phyloP scores from a whole-genome alignment of 495 filamentous ascomycete species.

The Penicillium psychrofluorescens region DNA sequence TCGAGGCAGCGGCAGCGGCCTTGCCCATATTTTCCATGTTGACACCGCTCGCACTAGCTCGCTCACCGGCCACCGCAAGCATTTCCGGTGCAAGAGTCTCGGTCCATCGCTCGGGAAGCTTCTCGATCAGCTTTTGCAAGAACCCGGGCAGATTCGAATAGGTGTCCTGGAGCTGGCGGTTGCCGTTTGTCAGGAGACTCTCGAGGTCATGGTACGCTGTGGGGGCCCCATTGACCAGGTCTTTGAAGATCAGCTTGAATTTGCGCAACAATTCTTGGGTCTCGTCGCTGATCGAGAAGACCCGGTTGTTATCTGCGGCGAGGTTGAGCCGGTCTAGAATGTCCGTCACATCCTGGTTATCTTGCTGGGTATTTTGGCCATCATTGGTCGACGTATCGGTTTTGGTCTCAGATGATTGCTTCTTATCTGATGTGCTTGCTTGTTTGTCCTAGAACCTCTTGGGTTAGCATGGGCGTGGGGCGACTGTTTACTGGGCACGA shows the following conservation, averaged over 20 bases:
- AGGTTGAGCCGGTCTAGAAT: slow-evolving; percentile 77
- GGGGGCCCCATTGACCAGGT: slow-evolving; percentile 84
- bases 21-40: slow-evolving; percentile 46
- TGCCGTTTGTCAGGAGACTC: slow-evolving; percentile 69
- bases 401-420: slow-evolving; percentile 4
- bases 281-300: slow-evolving; percentile 74
- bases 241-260: slow-evolving; percentile 85
- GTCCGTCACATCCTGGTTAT: slow-evolving; percentile 66
- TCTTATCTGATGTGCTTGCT: not conserved
- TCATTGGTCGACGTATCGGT: slow-evolving; percentile 2
- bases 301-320: slow-evolving; percentile 66
- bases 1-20: slow-evolving; percentile 41
- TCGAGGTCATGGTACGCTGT: slow-evolving; percentile 89
- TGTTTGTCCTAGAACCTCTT: slow-evolving; percentile 4
- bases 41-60: slow-evolving; percentile 58
- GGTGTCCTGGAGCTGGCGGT: slow-evolving; percentile 64
- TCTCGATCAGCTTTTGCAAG: slow-evolving; percentile 80
- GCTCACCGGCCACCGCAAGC: slow-evolving; percentile 65
- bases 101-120: slow-evolving; percentile 76
- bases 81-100: slow-evolving; percentile 69
- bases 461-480: not conserved
- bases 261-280: slow-evolving; percentile 70
- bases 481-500: no score
- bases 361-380: slow-evolving; percentile 41
- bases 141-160: slow-evolving; percentile 72